Evolutionary conservation across 2,329 filamentous ascomycete genomes (phyloP).

Genomic region (Aspergillus viridinutans): DNA sequence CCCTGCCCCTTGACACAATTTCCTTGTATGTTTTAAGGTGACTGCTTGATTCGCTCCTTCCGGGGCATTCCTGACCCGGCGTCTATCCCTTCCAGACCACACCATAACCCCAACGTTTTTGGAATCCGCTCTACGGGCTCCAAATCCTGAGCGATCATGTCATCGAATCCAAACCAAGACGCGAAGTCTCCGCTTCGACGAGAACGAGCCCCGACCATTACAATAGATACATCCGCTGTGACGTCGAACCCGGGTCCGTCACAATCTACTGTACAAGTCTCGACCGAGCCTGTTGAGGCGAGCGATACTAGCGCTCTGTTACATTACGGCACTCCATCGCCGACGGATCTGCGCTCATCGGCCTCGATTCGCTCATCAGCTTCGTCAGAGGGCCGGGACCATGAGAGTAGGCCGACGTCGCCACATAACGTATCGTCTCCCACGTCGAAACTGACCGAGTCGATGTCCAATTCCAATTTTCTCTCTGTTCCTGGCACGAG

Average conservation of each 20-base stretch:
- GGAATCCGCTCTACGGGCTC: slow-evolving; percentile 2
- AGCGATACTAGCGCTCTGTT: slow-evolving; percentile 27
- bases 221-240: slow-evolving; percentile 54
- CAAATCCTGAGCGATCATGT: slow-evolving; percentile 19
- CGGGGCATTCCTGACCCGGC: slow-evolving; percentile 17
- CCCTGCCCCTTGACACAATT: background rate
- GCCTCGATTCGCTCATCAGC: slow-evolving; percentile 51
- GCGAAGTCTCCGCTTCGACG: slow-evolving; percentile 35
- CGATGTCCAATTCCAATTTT: slow-evolving; percentile 51
- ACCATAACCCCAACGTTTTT: background rate
- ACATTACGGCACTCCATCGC: slow-evolving; percentile 33
- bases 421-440: slow-evolving; percentile 66
- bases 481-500: slow-evolving; percentile 60
- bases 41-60: slow-evolving; percentile 13
- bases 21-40: slow-evolving; percentile 10
- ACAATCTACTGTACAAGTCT: slow-evolving; percentile 34
- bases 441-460: slow-evolving; percentile 48
- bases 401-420: slow-evolving; percentile 59
- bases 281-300: slow-evolving; percentile 32
- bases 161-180: slow-evolving; percentile 27
- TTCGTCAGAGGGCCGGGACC: slow-evolving; percentile 55
- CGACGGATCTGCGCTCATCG: slow-evolving; percentile 49
- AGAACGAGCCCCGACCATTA: slow-evolving; percentile 51
- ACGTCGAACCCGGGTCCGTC: slow-evolving; percentile 36
- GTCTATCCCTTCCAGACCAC: slow-evolving; percentile 9